These are phyloP conservation scores for Coprinopsis marcescibilis DNA, from an alignment of 768 basidiomycete species.

Conservation along the genomic window DNA sequence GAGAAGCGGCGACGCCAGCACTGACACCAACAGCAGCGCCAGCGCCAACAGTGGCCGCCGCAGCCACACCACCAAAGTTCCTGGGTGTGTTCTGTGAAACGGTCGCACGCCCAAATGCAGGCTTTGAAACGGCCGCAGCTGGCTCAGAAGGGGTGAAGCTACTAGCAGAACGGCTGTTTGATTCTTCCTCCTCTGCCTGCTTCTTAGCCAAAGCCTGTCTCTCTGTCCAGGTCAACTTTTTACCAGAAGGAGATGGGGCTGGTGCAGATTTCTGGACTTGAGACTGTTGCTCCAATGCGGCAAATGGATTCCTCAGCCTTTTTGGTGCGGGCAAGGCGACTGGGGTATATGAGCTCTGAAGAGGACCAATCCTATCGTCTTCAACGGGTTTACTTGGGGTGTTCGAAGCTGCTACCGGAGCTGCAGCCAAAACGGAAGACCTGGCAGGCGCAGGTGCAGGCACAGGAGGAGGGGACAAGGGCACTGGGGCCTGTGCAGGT, in stretches of 20 bases:
- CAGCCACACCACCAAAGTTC: conserved; percentile 38
- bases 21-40: conserved; percentile 28
- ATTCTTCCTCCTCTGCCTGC: conserved; percentile 74
- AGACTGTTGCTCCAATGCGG: conserved; percentile 49
- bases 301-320: conserved; percentile 83
- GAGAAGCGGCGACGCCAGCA: conserved; percentile 19
- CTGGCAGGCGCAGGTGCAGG: no score
- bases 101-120: conserved; percentile 41
- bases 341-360: conserved; percentile 86
- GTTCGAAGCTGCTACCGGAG: conserved; percentile 39
- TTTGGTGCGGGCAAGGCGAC: conserved; percentile 81
- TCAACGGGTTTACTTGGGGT: conserved; percentile 61
- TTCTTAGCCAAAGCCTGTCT: conserved; percentile 89
- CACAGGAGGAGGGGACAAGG: conserved; percentile 18
- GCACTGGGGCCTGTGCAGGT: conserved; percentile 14
- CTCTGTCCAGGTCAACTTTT: conserved; percentile 93
- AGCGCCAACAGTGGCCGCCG: conserved; percentile 23
- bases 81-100: conserved; percentile 30
- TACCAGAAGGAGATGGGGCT: conserved; percentile 33
- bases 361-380: conserved; percentile 80
- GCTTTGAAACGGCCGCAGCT: conserved; percentile 29
- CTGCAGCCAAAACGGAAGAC: no score
- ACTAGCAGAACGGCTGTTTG: conserved; percentile 52
- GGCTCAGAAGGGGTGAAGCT: conserved; percentile 20
- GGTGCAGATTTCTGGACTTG: conserved; percentile 26